phyloP scores from a whole-genome alignment of 768 basidiomycete genomes.

The Botryobasidium botryosum region DNA sequence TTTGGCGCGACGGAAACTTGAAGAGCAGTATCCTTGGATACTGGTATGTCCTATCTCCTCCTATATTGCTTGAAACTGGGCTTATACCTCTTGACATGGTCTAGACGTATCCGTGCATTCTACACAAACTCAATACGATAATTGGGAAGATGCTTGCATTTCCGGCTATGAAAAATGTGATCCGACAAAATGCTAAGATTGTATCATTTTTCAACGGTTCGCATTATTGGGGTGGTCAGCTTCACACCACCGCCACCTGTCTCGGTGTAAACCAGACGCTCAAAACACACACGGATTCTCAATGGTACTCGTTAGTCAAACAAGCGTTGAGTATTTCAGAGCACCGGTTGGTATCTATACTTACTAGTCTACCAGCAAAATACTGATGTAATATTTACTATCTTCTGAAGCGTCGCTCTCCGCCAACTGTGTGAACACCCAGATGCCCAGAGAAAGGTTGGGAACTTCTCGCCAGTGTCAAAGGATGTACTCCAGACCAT shows the following conservation, averaged over 20 bases:
- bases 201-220: constrained; percentile 21
- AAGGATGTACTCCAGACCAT: constrained; percentile 13
- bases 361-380: constrained; percentile 8
- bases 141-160: constrained; percentile 18
- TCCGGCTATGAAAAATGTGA: constrained; percentile 15
- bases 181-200: constrained; percentile 14
- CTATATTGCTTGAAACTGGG: too few species aligned
- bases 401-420: too few species aligned
- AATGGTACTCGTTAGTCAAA: constrained; percentile 16
- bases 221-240: constrained; percentile 24
- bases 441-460: constrained; percentile 12
- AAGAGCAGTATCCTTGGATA: too few species aligned
- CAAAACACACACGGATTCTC: constrained; percentile 18
- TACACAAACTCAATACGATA: constrained; percentile 20
- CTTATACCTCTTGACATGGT: too few species aligned
- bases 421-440: constrained; percentile 8
- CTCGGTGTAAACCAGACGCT: constrained; percentile 12
- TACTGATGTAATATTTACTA: too few species aligned
- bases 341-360: constrained; percentile 8
- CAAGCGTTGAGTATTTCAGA: constrained; percentile 15
- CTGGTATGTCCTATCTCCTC: too few species aligned
- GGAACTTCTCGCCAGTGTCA: background rate
- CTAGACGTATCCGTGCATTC: constrained; percentile 18
- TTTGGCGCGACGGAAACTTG: too few species aligned
- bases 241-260: constrained; percentile 11